phyloP scores from a whole-genome alignment of 2,329 filamentous ascomycete species.

The Trichoderma sp. region DNA sequence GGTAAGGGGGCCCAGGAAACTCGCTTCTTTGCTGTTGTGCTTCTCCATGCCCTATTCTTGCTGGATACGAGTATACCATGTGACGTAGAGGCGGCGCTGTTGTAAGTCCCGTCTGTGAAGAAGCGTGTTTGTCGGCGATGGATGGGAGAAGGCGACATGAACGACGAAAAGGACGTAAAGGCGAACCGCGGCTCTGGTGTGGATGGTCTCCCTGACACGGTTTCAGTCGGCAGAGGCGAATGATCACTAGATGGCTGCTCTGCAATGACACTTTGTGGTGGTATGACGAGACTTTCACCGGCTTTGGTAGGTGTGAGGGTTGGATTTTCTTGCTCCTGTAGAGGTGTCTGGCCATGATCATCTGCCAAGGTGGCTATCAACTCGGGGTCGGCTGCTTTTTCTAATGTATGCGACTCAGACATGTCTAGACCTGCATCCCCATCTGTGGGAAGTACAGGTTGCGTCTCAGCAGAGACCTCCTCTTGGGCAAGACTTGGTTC shows the following conservation, averaged over 20 bases:
- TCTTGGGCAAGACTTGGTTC: background rate
- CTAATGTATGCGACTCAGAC: background rate
- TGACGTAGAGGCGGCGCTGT: constrained; percentile 28
- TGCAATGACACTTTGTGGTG: background rate
- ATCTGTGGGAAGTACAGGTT: background rate
- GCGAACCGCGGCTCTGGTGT: constrained; percentile 49
- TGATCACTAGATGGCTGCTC: background rate
- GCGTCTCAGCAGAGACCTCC: background rate
- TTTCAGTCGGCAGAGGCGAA: background rate
- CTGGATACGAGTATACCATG: constrained; percentile 37
- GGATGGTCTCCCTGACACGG: constrained; percentile 26
- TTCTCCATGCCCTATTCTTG: constrained; percentile 35
- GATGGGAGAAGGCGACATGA: constrained; percentile 50
- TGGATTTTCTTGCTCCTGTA: background rate
- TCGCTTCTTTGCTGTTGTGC: constrained; percentile 28
- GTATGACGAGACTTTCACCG: background rate
- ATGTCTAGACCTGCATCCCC: background rate
- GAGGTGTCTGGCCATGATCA: background rate
- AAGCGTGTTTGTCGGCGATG: constrained; percentile 23
- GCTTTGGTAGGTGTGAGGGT: background rate
- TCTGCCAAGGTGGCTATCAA: background rate
- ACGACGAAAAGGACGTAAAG: constrained; percentile 51
- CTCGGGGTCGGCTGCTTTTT: background rate
- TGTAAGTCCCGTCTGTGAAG: constrained; percentile 6
- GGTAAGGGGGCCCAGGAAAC: constrained; percentile 40